A percentile compares a stretch with the other conserved stretches of the same genome.
Conservation (phyloP, 2,329 filamentous ascomycete genomes). For the Didymella glomerata region DNA sequence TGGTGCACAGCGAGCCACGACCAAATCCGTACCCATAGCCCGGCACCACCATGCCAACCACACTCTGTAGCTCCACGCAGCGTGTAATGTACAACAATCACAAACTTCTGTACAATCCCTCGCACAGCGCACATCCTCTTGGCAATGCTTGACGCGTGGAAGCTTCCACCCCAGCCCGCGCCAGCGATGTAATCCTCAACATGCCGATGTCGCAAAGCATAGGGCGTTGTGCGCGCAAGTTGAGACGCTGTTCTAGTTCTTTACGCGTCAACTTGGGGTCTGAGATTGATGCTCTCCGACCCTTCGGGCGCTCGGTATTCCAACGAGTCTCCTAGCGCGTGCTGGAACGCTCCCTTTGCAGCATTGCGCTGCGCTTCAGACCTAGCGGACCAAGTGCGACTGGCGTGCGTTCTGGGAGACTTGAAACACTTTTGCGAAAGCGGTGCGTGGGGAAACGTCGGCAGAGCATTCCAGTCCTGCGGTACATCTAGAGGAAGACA, state of each 20-base stretch:
- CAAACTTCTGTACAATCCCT: conserved; percentile 5
- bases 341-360: background rate
- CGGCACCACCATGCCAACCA: background rate
- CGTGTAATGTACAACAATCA: conserved; percentile 3
- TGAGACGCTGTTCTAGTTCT: background rate
- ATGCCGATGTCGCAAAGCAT: conserved; percentile 1
- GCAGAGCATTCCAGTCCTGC: background rate
- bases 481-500: background rate
- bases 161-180: background rate
- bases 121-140: conserved; percentile 15
- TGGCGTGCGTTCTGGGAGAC: conserved; percentile 8
- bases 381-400: background rate
- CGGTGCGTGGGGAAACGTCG: background rate
- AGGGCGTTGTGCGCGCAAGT: background rate
- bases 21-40: conserved; percentile 1
- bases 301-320: conserved; percentile 1
- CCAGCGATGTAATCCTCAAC: background rate
- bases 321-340: background rate
- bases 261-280: conserved; percentile 5
- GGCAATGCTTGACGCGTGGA: conserved; percentile 5
- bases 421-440: conserved; percentile 5
- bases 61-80: background rate
- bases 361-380: background rate
- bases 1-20: conserved; percentile 3
- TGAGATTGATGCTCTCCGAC: background rate